phyloP scores from a whole-genome alignment of 495 filamentous ascomycete species.

The Sphaerosporella brunnea region DNA sequence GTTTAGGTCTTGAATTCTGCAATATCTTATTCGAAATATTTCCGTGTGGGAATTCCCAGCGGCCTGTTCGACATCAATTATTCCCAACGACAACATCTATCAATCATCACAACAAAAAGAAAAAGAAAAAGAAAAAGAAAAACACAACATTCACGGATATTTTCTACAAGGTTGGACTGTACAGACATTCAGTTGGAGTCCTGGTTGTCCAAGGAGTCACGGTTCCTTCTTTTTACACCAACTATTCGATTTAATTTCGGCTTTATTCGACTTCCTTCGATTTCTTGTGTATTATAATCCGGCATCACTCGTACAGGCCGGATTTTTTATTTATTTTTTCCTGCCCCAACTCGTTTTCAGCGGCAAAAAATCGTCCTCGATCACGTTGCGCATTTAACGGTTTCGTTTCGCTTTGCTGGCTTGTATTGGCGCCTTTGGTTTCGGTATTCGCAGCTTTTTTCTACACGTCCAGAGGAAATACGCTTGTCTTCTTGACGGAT shows the following conservation, averaged over 20 bases:
- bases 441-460: neutral
- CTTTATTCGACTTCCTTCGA: conserved; percentile 1
- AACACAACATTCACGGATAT: too few relatives aligned
- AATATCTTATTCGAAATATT: conserved; percentile 1
- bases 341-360: neutral
- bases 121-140: too few relatives aligned
- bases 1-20: conserved; percentile 1
- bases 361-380: neutral
- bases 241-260: neutral
- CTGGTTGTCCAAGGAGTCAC: conserved; percentile 6
- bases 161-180: neutral
- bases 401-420: conserved; percentile 3
- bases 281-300: conserved; percentile 6
- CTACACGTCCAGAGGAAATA: too few relatives aligned
- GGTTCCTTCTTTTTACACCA: neutral
- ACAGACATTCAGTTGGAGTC: neutral
- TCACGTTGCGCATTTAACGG: conserved; percentile 4
- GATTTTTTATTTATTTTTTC: neutral
- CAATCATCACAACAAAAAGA: too few relatives aligned
- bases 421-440: neutral
- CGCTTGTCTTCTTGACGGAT: too few relatives aligned
- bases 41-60: neutral
- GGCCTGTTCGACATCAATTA: neutral
- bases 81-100: neutral
- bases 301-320: conserved; percentile 2